These are phyloP conservation scores for Rhynchosporium secalis DNA, from an alignment of 2,329 filamentous ascomycete genomes.

Conservation along the genomic window DNA sequence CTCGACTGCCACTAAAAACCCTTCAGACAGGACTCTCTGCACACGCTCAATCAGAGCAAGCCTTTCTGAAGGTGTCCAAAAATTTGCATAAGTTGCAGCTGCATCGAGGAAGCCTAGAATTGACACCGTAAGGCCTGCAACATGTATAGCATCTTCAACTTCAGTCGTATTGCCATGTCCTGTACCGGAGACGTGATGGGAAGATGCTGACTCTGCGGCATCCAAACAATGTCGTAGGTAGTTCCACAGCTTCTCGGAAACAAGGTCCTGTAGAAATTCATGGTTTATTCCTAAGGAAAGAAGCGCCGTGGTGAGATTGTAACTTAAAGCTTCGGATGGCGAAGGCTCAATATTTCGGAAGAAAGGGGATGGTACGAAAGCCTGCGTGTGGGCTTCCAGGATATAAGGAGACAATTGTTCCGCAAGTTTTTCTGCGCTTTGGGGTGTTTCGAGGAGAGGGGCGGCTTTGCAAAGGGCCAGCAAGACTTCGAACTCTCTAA, in stretches of 20 bases:
- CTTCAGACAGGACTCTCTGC: constrained; percentile 74
- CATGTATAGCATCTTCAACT: constrained; percentile 65
- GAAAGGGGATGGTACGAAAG: constrained; percentile 76
- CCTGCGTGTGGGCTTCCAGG: constrained; percentile 77
- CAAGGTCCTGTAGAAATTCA: constrained; percentile 63
- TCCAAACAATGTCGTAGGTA: constrained; percentile 72
- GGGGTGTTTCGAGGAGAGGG: constrained; percentile 66
- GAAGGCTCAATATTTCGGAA: constrained; percentile 82
- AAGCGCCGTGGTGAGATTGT: constrained; percentile 76
- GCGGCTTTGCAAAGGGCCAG: constrained; percentile 90
- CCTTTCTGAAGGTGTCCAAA: constrained; percentile 78
- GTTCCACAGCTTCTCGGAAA: constrained; percentile 65
- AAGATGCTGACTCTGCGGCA: constrained; percentile 57
- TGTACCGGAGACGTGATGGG: constrained; percentile 54
- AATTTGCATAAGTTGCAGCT: constrained; percentile 71
- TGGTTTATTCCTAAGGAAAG: constrained; percentile 78
- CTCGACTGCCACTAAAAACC: constrained; percentile 83
- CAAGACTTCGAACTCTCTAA: constrained; percentile 89
- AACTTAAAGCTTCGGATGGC: constrained; percentile 81
- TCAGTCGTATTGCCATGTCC: constrained; percentile 49
- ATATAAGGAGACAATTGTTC: constrained; percentile 81
- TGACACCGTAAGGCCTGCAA: constrained; percentile 77
- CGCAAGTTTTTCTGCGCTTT: constrained; percentile 77
- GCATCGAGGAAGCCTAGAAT: constrained; percentile 90
- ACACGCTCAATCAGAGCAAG: constrained; percentile 71